Evolutionary conservation across 75 land plant genomes (phyloP), one percentile per base, ranked within the genome.

Genomic region (Cupressus sempervirens): DNA sequence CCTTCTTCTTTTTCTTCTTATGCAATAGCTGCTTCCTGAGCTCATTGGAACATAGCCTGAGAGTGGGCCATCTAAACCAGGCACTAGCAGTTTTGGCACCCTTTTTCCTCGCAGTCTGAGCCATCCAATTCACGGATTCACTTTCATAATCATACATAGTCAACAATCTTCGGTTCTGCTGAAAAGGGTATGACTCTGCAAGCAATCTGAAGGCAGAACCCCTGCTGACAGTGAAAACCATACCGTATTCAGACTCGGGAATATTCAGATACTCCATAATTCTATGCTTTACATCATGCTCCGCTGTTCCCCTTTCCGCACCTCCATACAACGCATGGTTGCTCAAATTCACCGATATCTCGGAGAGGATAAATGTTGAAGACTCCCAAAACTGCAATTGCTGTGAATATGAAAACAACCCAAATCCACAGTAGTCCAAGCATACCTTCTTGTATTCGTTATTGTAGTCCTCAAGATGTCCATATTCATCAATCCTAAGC

Each of bases 71-170:
- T 77, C 88, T 90, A 81, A 93, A 96, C 87, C 88, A 89, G 4
- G 98, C 96, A 80, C 86, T 92, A 20, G 83, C 81, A 48, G 85
- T 85, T 81, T 91, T 93, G 7, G 96, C 98, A 11, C 96, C 98
- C 83, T 91, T 88, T 38, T 90, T 89, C 58, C 80, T 89, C 3
- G 98, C 98, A 81, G 89, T 84, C 85, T 94, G 93, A 46, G 91
- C 92, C 93, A 96, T 91, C 90, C 89, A 91, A 88, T 84, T 92
- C 68, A 96, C 92, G 10, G 98, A 95, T 84, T 96, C 93, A 83
- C 98, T 94, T 85, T 96, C 96, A 83, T 96, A 87, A 90, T 96
- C 98, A 91, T 91, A 96, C 93, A 96, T 93, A 40, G 96, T 96
- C 84, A 94, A 79, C 84, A 96, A 83, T 82, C 89, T 91, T 84